Evolutionary conservation across 2,329 filamentous ascomycete species (phyloP), one percentile per base, ranked within the genome.

Genomic region (Phymatotrichopsis omnivora): DNA sequence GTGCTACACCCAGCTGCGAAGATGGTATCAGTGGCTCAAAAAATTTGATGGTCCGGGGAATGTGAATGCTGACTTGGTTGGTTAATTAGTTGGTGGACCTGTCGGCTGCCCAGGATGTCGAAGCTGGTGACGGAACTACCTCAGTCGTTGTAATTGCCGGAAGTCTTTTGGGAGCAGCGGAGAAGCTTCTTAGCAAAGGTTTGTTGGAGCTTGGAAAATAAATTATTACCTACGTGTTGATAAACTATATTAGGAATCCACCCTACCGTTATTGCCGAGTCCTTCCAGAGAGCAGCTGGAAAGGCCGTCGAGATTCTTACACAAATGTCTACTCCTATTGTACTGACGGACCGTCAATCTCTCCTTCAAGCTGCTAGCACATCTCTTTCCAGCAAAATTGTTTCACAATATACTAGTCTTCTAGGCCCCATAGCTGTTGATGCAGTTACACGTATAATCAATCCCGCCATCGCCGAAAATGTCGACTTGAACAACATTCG

Each of bases 1-100:
- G 91, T 98, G 57, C 86, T 98, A 82, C 91, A 98, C 64, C 91
- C 91, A n/a, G 93, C 93, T 37, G 91, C 91, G 40, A 95, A 94
- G 71, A 98, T 98, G 91, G 48, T 51, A 51, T 51, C n/a, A n/a
- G n/a, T n/a, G n/a, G n/a, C n/a, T n/a, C n/a, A n/a, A n/a, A n/a
- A n/a, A n/a, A n/a, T n/a, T n/a, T n/a, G n/a, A n/a, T n/a, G n/a
- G 16, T 8, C 14, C 19, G 7, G 31, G 31, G 12, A 34, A 17
- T 17, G 19, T 34, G 14, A 38, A 38, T 29, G 12, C 35, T 38
- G 28, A 38, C 17, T 23, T n/a, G 30, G 28, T 41, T 30, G 20
- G 16, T 12, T 36, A 20, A 36, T n/a, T 51, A 58, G 56, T 74
- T 98, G 57, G 91, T 98, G 61, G 87, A 98, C 66, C 76, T 98